Evolutionary conservation across 192 early-diverging fungal genomes (phyloP), one percentile per base, ranked within the genome.

Genomic region (Coemansia sp.): DNA sequence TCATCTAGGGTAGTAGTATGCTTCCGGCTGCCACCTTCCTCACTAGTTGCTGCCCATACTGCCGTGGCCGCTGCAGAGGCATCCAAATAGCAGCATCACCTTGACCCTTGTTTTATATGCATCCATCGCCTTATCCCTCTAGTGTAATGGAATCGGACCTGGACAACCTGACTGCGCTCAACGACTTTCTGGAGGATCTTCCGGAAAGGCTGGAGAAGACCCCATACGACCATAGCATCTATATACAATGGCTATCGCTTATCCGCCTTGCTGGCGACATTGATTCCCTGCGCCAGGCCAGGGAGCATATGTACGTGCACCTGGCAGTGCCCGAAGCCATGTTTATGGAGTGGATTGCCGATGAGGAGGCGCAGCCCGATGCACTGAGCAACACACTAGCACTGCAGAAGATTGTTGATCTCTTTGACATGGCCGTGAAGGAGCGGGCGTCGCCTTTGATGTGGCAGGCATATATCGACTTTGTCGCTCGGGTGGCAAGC

Each of bases 401-500:
- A 5, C 19, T 70, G 14, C 39, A 12, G 8, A 23, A 45, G 11
- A 48, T 70, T 27, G 42, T 31, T 10, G 26, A 54, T 3, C 27
- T 70, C 4, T 64, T 46, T 39, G 47, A 58, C 7, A 11, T 20
- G 5, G 60, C 51, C 1, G 25, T 42, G 2, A n/a, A 16, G 19
- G 67, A 70, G 21, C 48, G 53, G 10, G 12, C 51, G 23, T 59
- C 56, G 7, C n/a, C 43, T 2, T 25, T 49, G 3, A 51, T 51
- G 14, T 70, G 67, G 67, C 60, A 70, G 41, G 10, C 13, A n/a
- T 70, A 63, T 30, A 38, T 62, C 11, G 54, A 54, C n/a, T 59
- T 59, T 54, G 46, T 26, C 3, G 40, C 19, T 6, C 14, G 51
- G 3, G 13, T 69, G 16, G 42, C 37, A 18, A 14, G 17, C 38